phyloP scores from a whole-genome alignment of 75 land plant genomes.

The Pseudotsuga menziesii region DNA sequence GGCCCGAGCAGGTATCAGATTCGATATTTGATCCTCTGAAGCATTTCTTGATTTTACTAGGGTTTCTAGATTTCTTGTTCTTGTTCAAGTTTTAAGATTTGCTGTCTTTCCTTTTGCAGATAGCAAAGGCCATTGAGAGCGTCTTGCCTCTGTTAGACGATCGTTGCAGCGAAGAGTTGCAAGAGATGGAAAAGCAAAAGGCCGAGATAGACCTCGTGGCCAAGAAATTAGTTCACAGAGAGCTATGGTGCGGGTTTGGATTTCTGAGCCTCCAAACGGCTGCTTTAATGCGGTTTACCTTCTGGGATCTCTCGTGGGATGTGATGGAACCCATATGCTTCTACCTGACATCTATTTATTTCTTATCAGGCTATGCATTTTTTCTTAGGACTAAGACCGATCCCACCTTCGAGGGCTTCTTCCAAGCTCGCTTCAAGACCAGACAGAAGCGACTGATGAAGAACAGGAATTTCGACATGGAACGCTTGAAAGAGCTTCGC shows the following conservation, averaged over 20 bases:
- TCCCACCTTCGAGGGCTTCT: conserved; percentile 73
- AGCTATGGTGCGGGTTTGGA: conserved; percentile 54
- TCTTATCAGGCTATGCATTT: conserved; percentile 64
- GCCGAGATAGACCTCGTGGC: conserved; percentile 46
- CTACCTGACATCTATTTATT: conserved; percentile 53
- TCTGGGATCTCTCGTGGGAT: conserved; percentile 83
- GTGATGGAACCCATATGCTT: conserved; percentile 86
- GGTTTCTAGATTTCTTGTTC: not conserved
- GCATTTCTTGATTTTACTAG: not conserved
- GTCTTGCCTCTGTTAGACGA: conserved; percentile 19
- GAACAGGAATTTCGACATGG: conserved; percentile 31
- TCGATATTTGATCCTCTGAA: not conserved
- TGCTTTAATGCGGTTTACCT: conserved; percentile 57
- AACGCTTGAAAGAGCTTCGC: conserved; percentile 36
- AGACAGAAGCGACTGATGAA: conserved; percentile 42
- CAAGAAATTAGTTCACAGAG: conserved; percentile 30
- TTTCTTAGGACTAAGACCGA: conserved; percentile 71
- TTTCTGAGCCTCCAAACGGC: conserved; percentile 41
- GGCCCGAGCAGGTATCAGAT: conserved; percentile 34
- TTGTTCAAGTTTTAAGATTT: too few relatives aligned
- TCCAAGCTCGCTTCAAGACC: conserved; percentile 44
- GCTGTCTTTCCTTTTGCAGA: conserved; percentile 11
- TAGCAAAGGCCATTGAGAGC: conserved; percentile 16
- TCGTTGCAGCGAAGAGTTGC: conserved; percentile 38
- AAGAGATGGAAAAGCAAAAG: conserved; percentile 40